These are phyloP conservation scores for Elongisporangium undulatum DNA, from an alignment of 352 stramenopile genomes.

Conservation along the genomic window DNA sequence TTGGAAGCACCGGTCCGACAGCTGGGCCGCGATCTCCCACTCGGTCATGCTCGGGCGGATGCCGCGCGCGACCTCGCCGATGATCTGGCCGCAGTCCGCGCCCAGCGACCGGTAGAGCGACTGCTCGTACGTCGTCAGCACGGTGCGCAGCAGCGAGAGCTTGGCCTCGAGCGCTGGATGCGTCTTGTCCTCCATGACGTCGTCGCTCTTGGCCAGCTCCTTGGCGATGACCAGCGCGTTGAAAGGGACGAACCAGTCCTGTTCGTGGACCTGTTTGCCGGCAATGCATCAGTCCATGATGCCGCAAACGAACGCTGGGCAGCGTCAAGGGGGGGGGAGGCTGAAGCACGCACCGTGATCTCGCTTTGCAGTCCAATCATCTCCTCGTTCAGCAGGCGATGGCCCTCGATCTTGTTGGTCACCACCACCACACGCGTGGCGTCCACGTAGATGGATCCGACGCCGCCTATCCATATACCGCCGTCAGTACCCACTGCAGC, in stretches of 20 bases:
- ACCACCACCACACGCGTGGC: constrained; percentile 38
- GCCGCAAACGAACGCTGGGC: not conserved
- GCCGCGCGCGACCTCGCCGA: constrained; percentile 37
- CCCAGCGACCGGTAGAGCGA: constrained; percentile 47
- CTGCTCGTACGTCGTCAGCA: constrained; percentile 53
- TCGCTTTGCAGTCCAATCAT: constrained; percentile 42
- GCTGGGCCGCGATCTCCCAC: constrained; percentile 43
- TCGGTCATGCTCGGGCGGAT: constrained; percentile 45
- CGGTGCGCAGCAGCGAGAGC: constrained; percentile 30
- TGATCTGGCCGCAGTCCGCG: constrained; percentile 58
- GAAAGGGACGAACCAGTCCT: constrained; percentile 50
- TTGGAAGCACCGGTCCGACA: constrained; percentile 31
- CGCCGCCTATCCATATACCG: constrained; percentile 22
- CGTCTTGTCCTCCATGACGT: constrained; percentile 24
- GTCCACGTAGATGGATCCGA: constrained; percentile 62
- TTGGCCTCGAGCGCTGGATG: constrained; percentile 21
- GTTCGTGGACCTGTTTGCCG: constrained; percentile 21
- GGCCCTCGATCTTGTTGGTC: constrained; percentile 73
- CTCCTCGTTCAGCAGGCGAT: constrained; percentile 67
- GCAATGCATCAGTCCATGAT: not conserved
- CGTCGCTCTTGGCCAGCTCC: constrained; percentile 33
- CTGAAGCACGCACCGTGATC: constrained; percentile 19
- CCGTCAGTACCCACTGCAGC: not conserved
- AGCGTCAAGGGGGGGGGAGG: not conserved
- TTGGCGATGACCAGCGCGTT: constrained; percentile 22